Evolutionary conservation across 2,329 filamentous ascomycete genomes (phyloP), one percentile per base, ranked within the genome.

Genomic region (Penicillium sp.): DNA sequence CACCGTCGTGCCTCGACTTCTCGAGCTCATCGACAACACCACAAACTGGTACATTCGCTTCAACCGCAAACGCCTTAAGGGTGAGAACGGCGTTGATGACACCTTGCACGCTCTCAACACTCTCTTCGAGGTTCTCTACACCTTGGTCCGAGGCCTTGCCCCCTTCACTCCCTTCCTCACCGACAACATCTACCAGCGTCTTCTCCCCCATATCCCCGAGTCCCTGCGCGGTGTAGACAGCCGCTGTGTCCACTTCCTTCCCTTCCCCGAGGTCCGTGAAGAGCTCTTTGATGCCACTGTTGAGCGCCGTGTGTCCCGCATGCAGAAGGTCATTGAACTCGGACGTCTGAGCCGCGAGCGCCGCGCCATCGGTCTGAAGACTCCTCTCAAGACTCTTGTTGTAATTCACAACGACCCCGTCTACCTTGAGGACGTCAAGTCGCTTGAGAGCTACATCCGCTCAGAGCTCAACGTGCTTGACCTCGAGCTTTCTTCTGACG

Each of bases 41-140:
- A 97, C 92, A n/a, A 97, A 97, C 75, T 97, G 92, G 92, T 97
- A 97, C 76, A 97, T 97, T 72, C 85, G 92, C 57, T 95, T 96
- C 79, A 97, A 97, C 79, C 84, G 92, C 50, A 89, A 89, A 73
- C 86, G 92, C 50, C 81, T 96, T 62, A 97, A 96, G 84, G 92
- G 92, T 41, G 92, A 95, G 70, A 86, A 90, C 60, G 91, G 92
- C 16, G 75, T 90, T 22, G 83, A 92, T 13, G 94, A 97, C 70
- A 97, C 94, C 10, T 79, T 88, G 47, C 90, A 96, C 67, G 94
- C 93, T 0, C 81, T 99, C 50, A 96, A 97, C 75, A 93, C 94
- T 2, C 83, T 97, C 7, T 97, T 96, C 66, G 92, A 97, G 75
- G 90, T 97, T 51, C 80, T 97, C 21, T 97, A 88, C 76, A 97